These are phyloP conservation scores for Penicillium polonicum DNA, from an alignment of 2,329 filamentous ascomycete species.

Conservation along the genomic window DNA sequence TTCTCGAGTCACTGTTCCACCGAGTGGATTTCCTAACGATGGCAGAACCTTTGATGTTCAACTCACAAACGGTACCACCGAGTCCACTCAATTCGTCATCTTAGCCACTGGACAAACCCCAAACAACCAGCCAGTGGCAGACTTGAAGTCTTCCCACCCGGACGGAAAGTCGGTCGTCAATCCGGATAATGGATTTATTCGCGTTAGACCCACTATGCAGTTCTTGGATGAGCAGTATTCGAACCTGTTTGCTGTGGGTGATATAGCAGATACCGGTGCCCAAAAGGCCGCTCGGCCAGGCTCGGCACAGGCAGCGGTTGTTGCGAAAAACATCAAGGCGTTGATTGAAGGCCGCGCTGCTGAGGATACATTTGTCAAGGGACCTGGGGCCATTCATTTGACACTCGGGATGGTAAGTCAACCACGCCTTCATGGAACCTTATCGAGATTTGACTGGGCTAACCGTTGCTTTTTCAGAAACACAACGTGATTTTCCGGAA, in stretches of 20 bases:
- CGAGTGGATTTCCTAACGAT: slow-evolving; percentile 28
- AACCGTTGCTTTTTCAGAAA: slow-evolving; percentile 25
- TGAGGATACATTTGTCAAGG: slow-evolving; percentile 27
- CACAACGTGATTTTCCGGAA: slow-evolving; percentile 41
- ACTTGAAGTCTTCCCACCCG: slow-evolving; percentile 28
- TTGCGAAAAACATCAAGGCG: slow-evolving; percentile 35
- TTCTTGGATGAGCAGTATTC: slow-evolving; percentile 32
- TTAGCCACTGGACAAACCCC: slow-evolving; percentile 51
- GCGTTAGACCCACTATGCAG: slow-evolving; percentile 36
- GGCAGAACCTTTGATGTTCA: slow-evolving; percentile 28
- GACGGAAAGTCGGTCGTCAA: slow-evolving; percentile 29
- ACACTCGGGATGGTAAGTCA: slow-evolving; percentile 36
- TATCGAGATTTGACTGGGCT: neutral
- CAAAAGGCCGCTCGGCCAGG: slow-evolving; percentile 39
- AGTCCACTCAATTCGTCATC: slow-evolving; percentile 45
- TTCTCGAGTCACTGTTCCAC: slow-evolving; percentile 30
- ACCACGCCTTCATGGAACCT: neutral
- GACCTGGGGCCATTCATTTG: slow-evolving; percentile 36
- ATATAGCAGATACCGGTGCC: slow-evolving; percentile 38
- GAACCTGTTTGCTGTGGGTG: slow-evolving; percentile 37
- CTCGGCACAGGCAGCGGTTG: slow-evolving; percentile 31
- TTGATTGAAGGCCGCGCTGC: slow-evolving; percentile 32
- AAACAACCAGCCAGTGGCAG: slow-evolving; percentile 42
- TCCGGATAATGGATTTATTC: slow-evolving; percentile 36
- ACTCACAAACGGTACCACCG: slow-evolving; percentile 31